A percentile compares a stretch with the other conserved stretches of the same genome.
These are phyloP conservation scores for Lithospermum erythrorhizon DNA, from an alignment of 257 asterid genomes.

Conservation along the genomic window DNA sequence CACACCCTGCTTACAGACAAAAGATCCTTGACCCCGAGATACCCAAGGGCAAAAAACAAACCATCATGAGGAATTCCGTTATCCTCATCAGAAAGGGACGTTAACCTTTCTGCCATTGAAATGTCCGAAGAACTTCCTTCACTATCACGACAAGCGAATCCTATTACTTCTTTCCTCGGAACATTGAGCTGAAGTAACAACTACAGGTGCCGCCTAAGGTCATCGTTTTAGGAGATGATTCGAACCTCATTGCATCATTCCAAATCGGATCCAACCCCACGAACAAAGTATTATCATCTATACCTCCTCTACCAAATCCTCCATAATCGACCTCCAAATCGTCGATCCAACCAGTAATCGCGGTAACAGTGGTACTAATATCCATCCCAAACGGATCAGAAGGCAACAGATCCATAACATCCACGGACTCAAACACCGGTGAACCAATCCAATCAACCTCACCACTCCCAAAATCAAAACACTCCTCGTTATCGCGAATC, in stretches of 20 bases:
- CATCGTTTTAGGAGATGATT: conserved; percentile 22
- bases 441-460: conserved; percentile 28
- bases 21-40: conserved; percentile 70
- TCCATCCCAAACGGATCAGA: conserved; percentile 94
- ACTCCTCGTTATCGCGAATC: conserved; percentile 24
- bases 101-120: conserved; percentile 21
- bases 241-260: conserved; percentile 40
- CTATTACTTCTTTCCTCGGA: conserved; percentile 19
- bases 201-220: conserved; percentile 16
- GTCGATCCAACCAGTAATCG: conserved; percentile 69
- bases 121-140: conserved; percentile 14
- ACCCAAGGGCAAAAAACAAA: conserved; percentile 27
- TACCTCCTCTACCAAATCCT: conserved; percentile 23
- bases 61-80: conserved; percentile 59
- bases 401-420: conserved; percentile 61
- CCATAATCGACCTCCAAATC: conserved; percentile 50
- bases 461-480: conserved; percentile 28
- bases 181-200: conserved; percentile 10
- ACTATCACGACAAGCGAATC: conserved; percentile 13
- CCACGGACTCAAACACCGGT: conserved; percentile 31
- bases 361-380: conserved; percentile 57
- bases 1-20: conserved; percentile 63
- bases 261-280: conserved; percentile 51
- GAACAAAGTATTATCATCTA: conserved; percentile 30
- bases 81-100: conserved; percentile 10